Percentiles rank a stretch among this genome's conserved stretches.
Evolutionary conservation across 306 rosid genomes (phyloP).

Genomic region (Prunus mongolica): DNA sequence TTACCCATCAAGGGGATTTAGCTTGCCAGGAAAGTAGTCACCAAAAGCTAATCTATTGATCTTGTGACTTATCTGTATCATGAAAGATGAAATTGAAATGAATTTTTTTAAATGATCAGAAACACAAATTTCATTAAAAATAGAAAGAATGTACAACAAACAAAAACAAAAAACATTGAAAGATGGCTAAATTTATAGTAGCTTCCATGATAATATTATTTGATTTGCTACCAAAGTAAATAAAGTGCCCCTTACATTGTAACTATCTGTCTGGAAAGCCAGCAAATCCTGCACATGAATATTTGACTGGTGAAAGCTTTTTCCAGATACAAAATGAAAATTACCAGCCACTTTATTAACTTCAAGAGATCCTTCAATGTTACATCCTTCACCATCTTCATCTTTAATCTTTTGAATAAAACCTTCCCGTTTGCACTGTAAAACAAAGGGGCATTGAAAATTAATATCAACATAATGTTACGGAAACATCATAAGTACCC

Average conservation of each 20-base stretch:
- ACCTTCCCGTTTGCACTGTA: constrained; percentile 91
- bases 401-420: constrained; percentile 69
- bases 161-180: not conserved
- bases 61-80: constrained; percentile 80
- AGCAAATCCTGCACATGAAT: constrained; percentile 45
- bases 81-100: constrained; percentile 25
- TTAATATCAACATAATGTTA: constrained; percentile 7
- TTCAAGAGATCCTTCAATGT: constrained; percentile 80
- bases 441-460: constrained; percentile 24
- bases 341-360: constrained; percentile 91
- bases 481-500: not conserved
- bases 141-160: not conserved
- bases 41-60: constrained; percentile 85
- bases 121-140: too few species aligned
- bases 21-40: constrained; percentile 63
- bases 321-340: constrained; percentile 73
- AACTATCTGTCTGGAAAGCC: constrained; percentile 41
- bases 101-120: not conserved
- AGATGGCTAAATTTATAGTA: constrained; percentile 2
- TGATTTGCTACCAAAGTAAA: not conserved
- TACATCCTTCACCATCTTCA: constrained; percentile 97
- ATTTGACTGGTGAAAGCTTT: constrained; percentile 72
- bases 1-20: constrained; percentile 97
- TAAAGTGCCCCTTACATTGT: constrained; percentile 55
- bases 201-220: constrained; percentile 2